Evolutionary conservation across 441 rosid genomes (phyloP).

Genomic region (Populus hybrid): DNA sequence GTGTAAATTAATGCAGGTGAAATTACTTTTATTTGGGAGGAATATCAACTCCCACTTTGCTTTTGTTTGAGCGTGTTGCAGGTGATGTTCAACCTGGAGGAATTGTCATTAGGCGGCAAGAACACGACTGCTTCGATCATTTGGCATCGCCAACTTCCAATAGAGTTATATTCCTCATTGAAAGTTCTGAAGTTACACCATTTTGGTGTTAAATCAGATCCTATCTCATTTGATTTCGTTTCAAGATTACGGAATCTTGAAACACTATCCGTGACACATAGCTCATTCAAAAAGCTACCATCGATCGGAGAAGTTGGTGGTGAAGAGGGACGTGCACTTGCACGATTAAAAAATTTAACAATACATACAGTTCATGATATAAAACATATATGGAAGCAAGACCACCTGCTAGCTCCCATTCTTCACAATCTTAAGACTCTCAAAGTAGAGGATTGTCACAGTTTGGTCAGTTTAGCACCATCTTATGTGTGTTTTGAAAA

Average conservation of each 20-base stretch:
- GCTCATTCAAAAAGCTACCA: not conserved
- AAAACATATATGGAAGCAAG: not conserved
- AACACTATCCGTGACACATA: not conserved
- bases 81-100: conserved; percentile 21
- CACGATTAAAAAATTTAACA: not conserved
- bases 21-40: too few relatives aligned
- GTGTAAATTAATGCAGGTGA: too few relatives aligned
- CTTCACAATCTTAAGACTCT: not conserved
- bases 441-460: too few relatives aligned
- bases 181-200: not conserved
- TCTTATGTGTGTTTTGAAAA: too few relatives aligned
- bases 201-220: not conserved
- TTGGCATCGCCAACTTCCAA: not conserved
- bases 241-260: not conserved
- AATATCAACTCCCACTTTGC: too few relatives aligned
- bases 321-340: not conserved
- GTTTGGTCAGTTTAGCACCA: too few relatives aligned
- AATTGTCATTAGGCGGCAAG: conserved; percentile 8
- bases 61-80: not conserved
- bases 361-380: not conserved
- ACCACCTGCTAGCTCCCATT: not conserved
- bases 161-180: not conserved
- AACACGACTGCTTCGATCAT: conserved; percentile 1
- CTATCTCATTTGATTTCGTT: not conserved
- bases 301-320: not conserved